Percentiles rank a stretch among this genome's conserved stretches.
Evolutionary conservation across 75 land plant species (phyloP).

Genomic region (Sequoiadendron giganteum): DNA sequence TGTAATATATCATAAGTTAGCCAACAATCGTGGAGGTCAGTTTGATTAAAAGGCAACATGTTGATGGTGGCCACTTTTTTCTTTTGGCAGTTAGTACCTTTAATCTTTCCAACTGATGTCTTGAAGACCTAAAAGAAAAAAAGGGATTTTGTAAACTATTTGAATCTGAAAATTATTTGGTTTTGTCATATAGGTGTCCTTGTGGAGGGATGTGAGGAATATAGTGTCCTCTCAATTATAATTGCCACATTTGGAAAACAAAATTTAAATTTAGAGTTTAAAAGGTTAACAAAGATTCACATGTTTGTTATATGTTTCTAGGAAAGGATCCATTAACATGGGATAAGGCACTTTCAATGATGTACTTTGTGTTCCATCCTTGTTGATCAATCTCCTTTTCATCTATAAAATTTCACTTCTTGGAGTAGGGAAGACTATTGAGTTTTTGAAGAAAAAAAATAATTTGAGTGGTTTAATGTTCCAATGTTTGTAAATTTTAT

Average conservation of each 20-base stretch:
- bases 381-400: too few relatives aligned
- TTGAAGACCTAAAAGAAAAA: background rate
- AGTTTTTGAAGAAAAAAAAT: too few relatives aligned
- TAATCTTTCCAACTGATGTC: background rate
- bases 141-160: background rate
- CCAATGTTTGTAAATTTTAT: too few relatives aligned
- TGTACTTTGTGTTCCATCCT: too few relatives aligned
- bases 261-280: background rate
- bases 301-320: too few relatives aligned
- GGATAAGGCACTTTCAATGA: too few relatives aligned
- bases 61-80: background rate
- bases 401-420: too few relatives aligned
- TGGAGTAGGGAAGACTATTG: too few relatives aligned
- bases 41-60: background rate
- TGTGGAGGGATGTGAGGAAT: background rate
- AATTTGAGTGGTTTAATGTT: too few relatives aligned
- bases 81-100: background rate
- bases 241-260: background rate
- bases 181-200: background rate
- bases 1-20: background rate
- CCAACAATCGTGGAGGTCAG: background rate
- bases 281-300: background rate
- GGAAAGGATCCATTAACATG: too few relatives aligned
- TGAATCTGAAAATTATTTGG: background rate
- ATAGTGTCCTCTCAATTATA: background rate